These are phyloP conservation scores for Trametes punicea DNA, from an alignment of 768 basidiomycete genomes.

Conservation along the genomic window DNA sequence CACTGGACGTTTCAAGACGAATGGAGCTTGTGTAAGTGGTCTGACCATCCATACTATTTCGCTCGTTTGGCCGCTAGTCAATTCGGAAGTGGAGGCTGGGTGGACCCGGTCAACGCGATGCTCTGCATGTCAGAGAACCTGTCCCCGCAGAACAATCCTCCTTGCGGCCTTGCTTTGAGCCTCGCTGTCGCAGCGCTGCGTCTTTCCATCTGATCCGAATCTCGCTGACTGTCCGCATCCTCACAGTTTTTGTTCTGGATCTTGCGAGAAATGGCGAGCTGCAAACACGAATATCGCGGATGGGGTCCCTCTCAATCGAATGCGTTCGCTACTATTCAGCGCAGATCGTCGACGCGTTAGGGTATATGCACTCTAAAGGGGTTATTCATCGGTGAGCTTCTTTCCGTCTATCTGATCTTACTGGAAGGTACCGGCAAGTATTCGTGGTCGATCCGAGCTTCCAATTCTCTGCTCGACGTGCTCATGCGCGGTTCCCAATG, in stretches of 20 bases:
- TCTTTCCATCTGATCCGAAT: not conserved
- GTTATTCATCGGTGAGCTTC: conserved; percentile 74
- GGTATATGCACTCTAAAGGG: conserved; percentile 87
- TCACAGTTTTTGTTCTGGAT: conserved; percentile 73
- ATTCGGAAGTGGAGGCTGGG: no score
- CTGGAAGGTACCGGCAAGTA: not conserved
- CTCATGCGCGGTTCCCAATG: not conserved
- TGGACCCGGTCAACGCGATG: no score
- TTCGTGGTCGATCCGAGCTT: not conserved
- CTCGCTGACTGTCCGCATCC: not conserved
- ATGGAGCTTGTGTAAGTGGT: conserved; percentile 71
- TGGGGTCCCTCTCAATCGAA: conserved; percentile 81
- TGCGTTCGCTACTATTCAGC: conserved; percentile 86
- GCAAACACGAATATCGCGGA: conserved; percentile 62
- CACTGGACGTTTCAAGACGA: conserved; percentile 86
- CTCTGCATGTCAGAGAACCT: no score
- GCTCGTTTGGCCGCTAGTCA: no score
- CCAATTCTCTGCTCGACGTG: not conserved
- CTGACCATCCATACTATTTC: no score
- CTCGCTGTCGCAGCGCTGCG: not conserved
- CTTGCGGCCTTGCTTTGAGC: no score
- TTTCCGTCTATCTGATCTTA: not conserved
- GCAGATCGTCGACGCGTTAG: conserved; percentile 83
- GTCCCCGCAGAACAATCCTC: no score
- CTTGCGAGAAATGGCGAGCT: conserved; percentile 76